These are phyloP conservation scores for Stramenopiles sp. DNA, from an alignment of 352 stramenopile genomes.

Conservation along the genomic window DNA sequence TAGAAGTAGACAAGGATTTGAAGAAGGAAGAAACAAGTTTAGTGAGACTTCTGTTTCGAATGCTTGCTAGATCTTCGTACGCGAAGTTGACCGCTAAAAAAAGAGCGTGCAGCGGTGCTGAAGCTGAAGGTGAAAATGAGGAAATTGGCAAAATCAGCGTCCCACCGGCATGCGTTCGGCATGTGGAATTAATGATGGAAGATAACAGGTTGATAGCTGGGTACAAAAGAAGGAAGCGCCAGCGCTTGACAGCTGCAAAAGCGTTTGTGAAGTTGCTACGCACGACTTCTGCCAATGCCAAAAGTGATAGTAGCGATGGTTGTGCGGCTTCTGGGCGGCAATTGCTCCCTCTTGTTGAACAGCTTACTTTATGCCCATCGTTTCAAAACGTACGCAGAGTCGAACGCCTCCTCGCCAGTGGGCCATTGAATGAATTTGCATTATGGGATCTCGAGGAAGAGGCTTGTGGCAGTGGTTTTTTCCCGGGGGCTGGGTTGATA, in stretches of 20 bases:
- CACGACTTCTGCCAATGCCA: no score
- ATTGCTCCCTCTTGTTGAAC: not conserved
- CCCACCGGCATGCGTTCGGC: no score
- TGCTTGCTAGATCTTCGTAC: not conserved
- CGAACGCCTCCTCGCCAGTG: not conserved
- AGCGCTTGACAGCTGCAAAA: not conserved
- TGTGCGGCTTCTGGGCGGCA: no score
- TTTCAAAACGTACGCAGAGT: not conserved
- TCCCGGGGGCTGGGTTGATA: not conserved
- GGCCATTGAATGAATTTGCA: slow-evolving; percentile 13
- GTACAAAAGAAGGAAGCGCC: not conserved
- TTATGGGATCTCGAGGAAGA: slow-evolving; percentile 3
- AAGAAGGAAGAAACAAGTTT: slow-evolving; percentile 11
- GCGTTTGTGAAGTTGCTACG: not conserved
- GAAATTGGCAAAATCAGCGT: no score
- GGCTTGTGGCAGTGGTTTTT: not conserved
- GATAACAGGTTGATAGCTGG: not conserved
- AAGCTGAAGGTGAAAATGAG: not conserved
- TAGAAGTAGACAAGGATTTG: not conserved
- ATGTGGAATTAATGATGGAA: not conserved
- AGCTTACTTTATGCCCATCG: not conserved
- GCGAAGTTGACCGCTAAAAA: not conserved
- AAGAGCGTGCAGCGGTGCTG: no score
- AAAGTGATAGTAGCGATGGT: no score
- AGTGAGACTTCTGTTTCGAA: not conserved